These are phyloP conservation scores for Aspergillus sp. DNA, from an alignment of 2,329 filamentous ascomycete species.

Conservation along the genomic window DNA sequence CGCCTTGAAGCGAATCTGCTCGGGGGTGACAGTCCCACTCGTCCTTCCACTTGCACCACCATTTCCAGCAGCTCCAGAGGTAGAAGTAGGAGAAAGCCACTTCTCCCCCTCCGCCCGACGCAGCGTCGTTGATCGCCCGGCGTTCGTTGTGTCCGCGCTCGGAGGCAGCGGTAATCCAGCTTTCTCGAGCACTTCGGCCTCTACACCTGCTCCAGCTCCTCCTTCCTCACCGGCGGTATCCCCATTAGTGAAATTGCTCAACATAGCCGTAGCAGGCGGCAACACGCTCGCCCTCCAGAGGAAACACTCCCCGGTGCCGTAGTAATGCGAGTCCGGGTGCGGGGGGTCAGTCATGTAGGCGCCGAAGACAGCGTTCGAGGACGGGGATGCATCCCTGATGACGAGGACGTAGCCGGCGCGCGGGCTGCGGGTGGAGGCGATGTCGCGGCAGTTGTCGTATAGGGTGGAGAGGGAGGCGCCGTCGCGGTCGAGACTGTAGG, in stretches of 20 bases:
- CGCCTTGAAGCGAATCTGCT: constrained; percentile 89
- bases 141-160: constrained; percentile 64
- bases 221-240: not conserved
- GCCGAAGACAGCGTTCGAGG: constrained; percentile 67
- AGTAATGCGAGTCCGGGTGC: constrained; percentile 80
- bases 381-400: constrained; percentile 66
- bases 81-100: constrained; percentile 17
- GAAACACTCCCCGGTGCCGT: constrained; percentile 95
- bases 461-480: constrained; percentile 84
- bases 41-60: constrained; percentile 22
- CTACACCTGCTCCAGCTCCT: constrained; percentile 19
- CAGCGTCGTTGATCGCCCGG: constrained; percentile 62
- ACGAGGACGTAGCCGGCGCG: constrained; percentile 88
- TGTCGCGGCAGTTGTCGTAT: constrained; percentile 74
- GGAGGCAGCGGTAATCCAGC: constrained; percentile 69
- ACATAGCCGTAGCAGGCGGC: constrained; percentile 35
- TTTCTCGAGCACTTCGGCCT: constrained; percentile 50
- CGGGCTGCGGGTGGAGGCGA: constrained; percentile 60
- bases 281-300: constrained; percentile 77
- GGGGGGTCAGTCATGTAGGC: constrained; percentile 91
- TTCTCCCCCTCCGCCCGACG: constrained; percentile 34
- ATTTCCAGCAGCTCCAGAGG: constrained; percentile 20
- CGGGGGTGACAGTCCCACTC: constrained; percentile 60
- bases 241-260: constrained; percentile 6
- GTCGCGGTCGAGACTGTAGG: constrained; percentile 89